Percentiles rank a stretch among this genome's conserved stretches.
Conservation (phyloP, 1,139 yeast genomes). For the Blastobotrys persicus region DNA sequence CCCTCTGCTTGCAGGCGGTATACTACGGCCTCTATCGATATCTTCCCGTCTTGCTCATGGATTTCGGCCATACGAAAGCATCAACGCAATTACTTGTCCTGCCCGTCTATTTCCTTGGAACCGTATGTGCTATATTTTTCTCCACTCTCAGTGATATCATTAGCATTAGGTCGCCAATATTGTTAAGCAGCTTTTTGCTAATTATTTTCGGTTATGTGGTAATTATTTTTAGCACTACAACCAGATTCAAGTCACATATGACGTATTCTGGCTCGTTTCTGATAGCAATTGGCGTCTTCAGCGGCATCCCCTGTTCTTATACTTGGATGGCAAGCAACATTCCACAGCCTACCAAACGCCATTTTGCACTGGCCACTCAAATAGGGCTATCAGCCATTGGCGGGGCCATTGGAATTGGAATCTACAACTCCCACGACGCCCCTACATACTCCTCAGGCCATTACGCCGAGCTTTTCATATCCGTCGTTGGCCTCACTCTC, state of each 20-base stretch:
- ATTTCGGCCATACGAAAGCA: slow-evolving; percentile 33
- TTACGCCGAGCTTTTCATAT: slow-evolving; percentile 28
- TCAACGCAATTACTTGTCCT: slow-evolving; percentile 34
- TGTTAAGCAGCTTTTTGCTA: slow-evolving; percentile 32
- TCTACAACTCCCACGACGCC: slow-evolving; percentile 37
- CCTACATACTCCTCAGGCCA: slow-evolving; percentile 38
- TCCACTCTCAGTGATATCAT: slow-evolving; percentile 37
- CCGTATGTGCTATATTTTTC: slow-evolving; percentile 33
- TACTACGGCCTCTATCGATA: slow-evolving; percentile 31
- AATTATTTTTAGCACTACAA: slow-evolving; percentile 9
- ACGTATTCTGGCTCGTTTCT: slow-evolving; percentile 40
- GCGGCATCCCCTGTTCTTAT: slow-evolving; percentile 40
- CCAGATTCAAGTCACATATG: slow-evolving; percentile 11
- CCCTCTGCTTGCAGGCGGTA: slow-evolving; percentile 23
- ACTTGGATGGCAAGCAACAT: slow-evolving; percentile 44
- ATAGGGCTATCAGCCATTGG: slow-evolving; percentile 44
- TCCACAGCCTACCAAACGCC: slow-evolving; percentile 40
- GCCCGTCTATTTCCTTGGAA: slow-evolving; percentile 41
- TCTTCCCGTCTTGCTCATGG: slow-evolving; percentile 36
- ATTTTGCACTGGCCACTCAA: slow-evolving; percentile 43
- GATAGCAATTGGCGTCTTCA: slow-evolving; percentile 38
- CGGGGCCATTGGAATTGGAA: slow-evolving; percentile 42
- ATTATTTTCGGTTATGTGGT: slow-evolving; percentile 37
- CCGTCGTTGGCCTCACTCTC: slow-evolving; percentile 19
- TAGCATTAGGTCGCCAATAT: slow-evolving; percentile 39